These are phyloP conservation scores for Kodamaea ohmeri DNA, from an alignment of 1,139 yeast genomes.

Conservation along the genomic window DNA sequence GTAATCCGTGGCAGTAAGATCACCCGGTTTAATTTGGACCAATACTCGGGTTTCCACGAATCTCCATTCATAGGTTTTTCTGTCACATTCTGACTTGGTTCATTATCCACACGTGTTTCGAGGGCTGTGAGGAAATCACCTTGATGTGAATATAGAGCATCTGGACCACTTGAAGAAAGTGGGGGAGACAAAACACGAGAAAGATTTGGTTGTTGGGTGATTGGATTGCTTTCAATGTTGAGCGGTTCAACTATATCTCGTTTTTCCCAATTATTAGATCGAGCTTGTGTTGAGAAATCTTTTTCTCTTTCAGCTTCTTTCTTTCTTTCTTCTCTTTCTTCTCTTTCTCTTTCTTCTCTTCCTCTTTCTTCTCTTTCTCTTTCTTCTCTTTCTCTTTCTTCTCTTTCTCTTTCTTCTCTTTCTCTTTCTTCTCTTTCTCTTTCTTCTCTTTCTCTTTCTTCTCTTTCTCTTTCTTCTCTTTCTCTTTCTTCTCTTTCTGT, in stretches of 20 bases:
- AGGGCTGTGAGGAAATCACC: no score
- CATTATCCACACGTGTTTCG: no score
- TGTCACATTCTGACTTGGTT: neutral
- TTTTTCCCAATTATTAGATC: neutral
- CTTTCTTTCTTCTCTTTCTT: neutral
- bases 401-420: neutral
- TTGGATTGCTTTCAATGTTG: no score
- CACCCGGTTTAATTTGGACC: slow-evolving; percentile 16
- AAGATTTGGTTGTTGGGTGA: no score
- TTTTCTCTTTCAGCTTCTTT: neutral
- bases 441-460: neutral
- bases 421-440: no score
- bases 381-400: neutral
- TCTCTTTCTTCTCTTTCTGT: neutral
- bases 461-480: neutral
- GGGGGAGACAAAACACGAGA: no score
- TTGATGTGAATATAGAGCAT: no score
- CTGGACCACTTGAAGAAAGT: no score
- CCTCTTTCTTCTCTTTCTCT: neutral
- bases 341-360: neutral
- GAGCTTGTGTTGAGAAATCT: no score
- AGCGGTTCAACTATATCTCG: no score
- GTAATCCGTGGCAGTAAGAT: slow-evolving; percentile 15
- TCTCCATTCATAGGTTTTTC: neutral
- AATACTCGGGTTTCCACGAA: slow-evolving; percentile 9